phyloP scores from a whole-genome alignment of 306 rosid genomes.

The Styphnolobium japonicum region DNA sequence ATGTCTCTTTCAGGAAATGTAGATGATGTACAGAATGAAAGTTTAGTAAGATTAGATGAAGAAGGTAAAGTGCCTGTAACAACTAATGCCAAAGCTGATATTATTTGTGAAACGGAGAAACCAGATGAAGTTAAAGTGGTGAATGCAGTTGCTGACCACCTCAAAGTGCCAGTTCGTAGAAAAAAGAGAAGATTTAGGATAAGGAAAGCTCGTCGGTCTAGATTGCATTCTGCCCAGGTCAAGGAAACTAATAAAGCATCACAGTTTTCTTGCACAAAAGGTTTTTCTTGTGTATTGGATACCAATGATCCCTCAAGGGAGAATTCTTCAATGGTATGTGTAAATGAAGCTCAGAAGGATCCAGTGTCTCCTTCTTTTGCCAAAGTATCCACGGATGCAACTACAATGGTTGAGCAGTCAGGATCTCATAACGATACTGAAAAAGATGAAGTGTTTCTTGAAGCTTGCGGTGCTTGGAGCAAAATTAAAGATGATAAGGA shows the following conservation, averaged over 20 bases:
- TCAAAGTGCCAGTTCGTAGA: constrained; percentile 7
- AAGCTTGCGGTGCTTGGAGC: constrained; percentile 40
- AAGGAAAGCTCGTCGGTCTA: constrained; percentile 27
- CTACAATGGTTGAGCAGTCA: constrained; percentile 19
- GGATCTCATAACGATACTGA: constrained; percentile 21
- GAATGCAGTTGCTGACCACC: neutral
- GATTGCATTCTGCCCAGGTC: constrained; percentile 19
- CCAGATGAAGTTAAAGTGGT: constrained; percentile 21
- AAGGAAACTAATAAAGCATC: constrained; percentile 6
- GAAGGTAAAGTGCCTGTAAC: constrained; percentile 29
- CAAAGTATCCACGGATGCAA: constrained; percentile 3
- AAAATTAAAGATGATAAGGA: constrained; percentile 36
- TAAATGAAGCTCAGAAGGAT: constrained; percentile 34
- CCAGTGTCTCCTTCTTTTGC: constrained; percentile 6
- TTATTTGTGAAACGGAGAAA: constrained; percentile 4
- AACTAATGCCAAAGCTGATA: constrained; percentile 10
- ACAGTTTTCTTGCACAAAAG: constrained; percentile 11
- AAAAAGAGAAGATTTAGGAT: constrained; percentile 38
- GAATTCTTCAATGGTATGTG: constrained; percentile 7
- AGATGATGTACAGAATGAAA: constrained; percentile 41
- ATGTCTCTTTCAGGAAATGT: constrained; percentile 47
- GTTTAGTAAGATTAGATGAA: constrained; percentile 22
- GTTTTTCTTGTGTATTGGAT: neutral
- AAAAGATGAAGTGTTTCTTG: constrained; percentile 32
- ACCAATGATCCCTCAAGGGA: constrained; percentile 14